These are phyloP conservation scores for Quercus dentata DNA, from an alignment of 306 rosid genomes.

Conservation along the genomic window DNA sequence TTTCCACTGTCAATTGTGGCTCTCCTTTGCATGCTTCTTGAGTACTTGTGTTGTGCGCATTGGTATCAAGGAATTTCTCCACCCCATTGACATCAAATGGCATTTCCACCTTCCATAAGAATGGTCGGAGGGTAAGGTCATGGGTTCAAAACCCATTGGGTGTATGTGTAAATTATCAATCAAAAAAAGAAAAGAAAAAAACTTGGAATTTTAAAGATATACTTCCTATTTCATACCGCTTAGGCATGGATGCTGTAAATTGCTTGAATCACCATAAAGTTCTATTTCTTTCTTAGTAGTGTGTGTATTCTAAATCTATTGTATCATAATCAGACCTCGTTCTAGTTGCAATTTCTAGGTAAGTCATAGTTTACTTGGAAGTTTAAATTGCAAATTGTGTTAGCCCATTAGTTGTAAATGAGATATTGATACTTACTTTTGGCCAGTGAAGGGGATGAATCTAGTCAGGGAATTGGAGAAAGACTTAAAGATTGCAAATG, in stretches of 20 bases:
- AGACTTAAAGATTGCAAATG: conserved; percentile 93
- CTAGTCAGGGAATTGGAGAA: conserved; percentile 96
- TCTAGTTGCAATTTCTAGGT: conserved; percentile 10
- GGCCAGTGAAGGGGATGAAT: conserved; percentile 99
- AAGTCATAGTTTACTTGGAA: background rate
- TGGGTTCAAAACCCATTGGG: no score
- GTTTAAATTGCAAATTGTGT: conserved; percentile 9
- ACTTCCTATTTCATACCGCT: background rate
- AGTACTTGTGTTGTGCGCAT: background rate
- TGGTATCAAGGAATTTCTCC: background rate
- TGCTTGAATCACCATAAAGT: conserved; percentile 12
- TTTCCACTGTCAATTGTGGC: background rate
- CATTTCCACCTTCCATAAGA: no score
- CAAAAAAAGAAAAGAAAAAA: background rate
- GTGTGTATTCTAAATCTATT: conserved; percentile 11
- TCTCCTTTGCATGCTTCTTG: background rate
- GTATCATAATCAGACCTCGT: background rate
- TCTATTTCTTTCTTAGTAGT: conserved; percentile 12
- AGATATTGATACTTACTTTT: conserved; percentile 74
- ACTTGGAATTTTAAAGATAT: background rate
- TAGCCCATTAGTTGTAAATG: conserved; percentile 19
- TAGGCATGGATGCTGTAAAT: background rate
- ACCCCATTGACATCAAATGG: no score
- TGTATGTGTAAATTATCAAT: no score
- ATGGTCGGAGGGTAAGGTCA: no score